Conservation (phyloP, 208 protist species). For the Leishmania turanica region DNA sequence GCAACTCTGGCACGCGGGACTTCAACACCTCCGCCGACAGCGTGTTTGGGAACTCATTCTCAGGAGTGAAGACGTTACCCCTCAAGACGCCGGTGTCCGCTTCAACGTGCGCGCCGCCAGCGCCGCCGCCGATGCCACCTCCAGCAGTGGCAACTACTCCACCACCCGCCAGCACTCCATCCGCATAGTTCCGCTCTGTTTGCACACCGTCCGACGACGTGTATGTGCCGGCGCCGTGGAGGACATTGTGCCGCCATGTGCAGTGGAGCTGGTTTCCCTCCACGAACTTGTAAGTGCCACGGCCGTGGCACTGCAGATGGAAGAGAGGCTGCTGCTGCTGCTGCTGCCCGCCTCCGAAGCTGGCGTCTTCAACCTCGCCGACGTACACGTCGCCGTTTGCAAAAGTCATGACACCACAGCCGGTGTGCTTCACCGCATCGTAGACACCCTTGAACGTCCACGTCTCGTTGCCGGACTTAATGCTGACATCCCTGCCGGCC, state of each 20-base stretch:
- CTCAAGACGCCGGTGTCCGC: not conserved
- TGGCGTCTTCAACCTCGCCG: constrained; percentile 61
- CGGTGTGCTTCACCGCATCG: constrained; percentile 36
- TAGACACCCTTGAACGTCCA: constrained; percentile 56
- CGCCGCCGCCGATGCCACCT: not conserved
- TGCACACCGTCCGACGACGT: constrained; percentile 43
- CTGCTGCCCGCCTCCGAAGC: not conserved
- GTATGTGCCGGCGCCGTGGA: constrained; percentile 75
- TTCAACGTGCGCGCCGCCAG: not conserved
- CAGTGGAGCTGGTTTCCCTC: constrained; percentile 75
- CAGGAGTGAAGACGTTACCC: constrained; percentile 56
- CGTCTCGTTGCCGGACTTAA: constrained; percentile 20
- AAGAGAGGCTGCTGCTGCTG: constrained; percentile 10
- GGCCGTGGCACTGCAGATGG: constrained; percentile 69
- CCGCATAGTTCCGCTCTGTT: constrained; percentile 55
- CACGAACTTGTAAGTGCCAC: constrained; percentile 68
- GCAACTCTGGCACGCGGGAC: constrained; percentile 24
- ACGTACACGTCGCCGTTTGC: constrained; percentile 72
- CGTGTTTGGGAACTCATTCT: constrained; percentile 82
- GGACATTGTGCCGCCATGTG: constrained; percentile 80
- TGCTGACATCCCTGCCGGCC: constrained; percentile 4
- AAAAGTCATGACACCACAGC: constrained; percentile 53
- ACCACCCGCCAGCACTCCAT: constrained; percentile 53
- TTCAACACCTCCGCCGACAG: constrained; percentile 59
- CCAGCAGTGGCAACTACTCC: not conserved